Conservation (phyloP, 2,329 filamentous ascomycete species). For the Talaromyces sp. region DNA sequence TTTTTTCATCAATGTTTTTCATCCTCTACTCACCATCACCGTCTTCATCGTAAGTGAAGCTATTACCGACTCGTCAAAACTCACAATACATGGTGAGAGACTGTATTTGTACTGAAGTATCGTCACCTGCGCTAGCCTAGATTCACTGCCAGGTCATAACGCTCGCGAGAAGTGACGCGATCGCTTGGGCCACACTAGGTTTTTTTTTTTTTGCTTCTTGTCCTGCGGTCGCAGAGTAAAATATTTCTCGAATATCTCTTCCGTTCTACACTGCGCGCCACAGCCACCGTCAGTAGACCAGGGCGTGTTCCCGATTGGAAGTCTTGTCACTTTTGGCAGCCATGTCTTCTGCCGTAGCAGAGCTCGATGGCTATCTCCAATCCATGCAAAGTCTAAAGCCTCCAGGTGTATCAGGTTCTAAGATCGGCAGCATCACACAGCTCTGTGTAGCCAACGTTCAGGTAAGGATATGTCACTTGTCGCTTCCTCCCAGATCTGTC, state of each 20-base stretch:
- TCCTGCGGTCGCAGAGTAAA: slow-evolving; percentile 22
- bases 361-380: slow-evolving; percentile 85
- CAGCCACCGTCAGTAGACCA: slow-evolving; percentile 7
- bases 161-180: slow-evolving; percentile 37
- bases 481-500: background rate
- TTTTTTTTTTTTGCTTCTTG: background rate
- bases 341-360: slow-evolving; percentile 82
- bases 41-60: slow-evolving; percentile 25
- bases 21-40: background rate
- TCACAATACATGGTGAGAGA: slow-evolving; percentile 20
- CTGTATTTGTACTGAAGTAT: slow-evolving; percentile 37
- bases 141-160: slow-evolving; percentile 30
- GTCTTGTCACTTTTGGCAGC: slow-evolving; percentile 26
- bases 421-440: slow-evolving; percentile 80
- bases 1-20: slow-evolving; percentile 10
- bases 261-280: background rate
- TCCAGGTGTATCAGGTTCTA: slow-evolving; percentile 88
- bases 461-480: slow-evolving; percentile 55
- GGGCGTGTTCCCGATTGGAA: slow-evolving; percentile 8
- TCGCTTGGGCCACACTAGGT: slow-evolving; percentile 24
- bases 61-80: slow-evolving; percentile 12
- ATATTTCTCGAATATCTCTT: slow-evolving; percentile 19
- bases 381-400: slow-evolving; percentile 89
- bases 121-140: slow-evolving; percentile 34
- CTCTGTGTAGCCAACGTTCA: slow-evolving; percentile 87